Conservation (phyloP, 768 basidiomycete species). For the Lactarius evosmus region DNA sequence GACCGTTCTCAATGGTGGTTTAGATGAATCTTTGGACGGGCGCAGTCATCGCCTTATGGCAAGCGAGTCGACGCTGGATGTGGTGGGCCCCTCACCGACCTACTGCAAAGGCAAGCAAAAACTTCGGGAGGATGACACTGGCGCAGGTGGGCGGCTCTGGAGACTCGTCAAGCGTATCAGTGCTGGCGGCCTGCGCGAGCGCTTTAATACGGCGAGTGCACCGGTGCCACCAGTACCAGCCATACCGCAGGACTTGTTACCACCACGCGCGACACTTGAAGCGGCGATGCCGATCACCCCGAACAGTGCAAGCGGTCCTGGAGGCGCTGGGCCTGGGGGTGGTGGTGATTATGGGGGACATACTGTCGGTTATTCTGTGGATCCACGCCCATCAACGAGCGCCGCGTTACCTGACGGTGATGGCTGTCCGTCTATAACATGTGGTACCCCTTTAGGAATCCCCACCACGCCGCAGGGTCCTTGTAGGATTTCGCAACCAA, state of each 20-base stretch:
- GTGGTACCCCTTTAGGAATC: constrained; percentile 24
- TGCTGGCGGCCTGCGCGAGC: constrained; percentile 59
- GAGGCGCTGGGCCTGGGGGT: constrained; percentile 3
- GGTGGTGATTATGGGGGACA: constrained; percentile 2
- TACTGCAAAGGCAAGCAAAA: constrained; percentile 26
- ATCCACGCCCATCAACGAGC: constrained; percentile 31
- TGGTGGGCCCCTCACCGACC: neutral
- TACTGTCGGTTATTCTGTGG: constrained; percentile 28
- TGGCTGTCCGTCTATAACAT: constrained; percentile 16
- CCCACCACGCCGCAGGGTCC: neutral
- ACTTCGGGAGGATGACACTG: constrained; percentile 34
- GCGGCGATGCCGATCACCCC: constrained; percentile 23
- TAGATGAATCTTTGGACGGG: neutral
- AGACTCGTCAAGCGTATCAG: constrained; percentile 70
- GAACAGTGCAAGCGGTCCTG: neutral
- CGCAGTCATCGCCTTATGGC: neutral
- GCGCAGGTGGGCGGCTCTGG: constrained; percentile 49
- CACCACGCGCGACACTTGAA: constrained; percentile 31
- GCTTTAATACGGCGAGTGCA: constrained; percentile 35
- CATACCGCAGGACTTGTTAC: constrained; percentile 45
- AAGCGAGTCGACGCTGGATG: constrained; percentile 4
- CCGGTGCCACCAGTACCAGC: constrained; percentile 57
- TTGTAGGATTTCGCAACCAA: neutral
- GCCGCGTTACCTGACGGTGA: constrained; percentile 29
- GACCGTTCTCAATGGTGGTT: neutral